phyloP scores from a whole-genome alignment of 2,329 filamentous ascomycete species.

The Cercospora brassicicola region DNA sequence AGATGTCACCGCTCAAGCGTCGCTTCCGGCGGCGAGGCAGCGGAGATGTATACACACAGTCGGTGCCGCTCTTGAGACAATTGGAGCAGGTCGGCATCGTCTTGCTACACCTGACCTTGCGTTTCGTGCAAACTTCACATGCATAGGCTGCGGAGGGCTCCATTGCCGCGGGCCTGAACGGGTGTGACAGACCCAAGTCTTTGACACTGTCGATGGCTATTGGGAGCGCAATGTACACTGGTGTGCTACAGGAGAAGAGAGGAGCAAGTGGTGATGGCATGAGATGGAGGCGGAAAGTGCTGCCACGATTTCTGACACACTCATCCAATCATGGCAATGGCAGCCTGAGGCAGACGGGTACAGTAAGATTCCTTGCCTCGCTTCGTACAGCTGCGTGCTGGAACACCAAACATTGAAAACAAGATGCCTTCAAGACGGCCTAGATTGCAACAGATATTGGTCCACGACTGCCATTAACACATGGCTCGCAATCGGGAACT shows the following conservation, averaged over 20 bases:
- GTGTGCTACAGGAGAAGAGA: not conserved
- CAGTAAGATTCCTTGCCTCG: not conserved
- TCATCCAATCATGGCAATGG: not conserved
- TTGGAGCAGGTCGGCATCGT: conserved; percentile 34
- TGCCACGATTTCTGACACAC: not conserved
- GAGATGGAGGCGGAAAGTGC: not conserved
- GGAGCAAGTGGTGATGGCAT: not conserved
- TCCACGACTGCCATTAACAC: not conserved
- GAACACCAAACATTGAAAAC: not conserved
- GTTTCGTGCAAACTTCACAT: conserved; percentile 37
- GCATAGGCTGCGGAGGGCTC: conserved; percentile 26
- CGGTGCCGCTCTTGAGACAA: conserved; percentile 39
- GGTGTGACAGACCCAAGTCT: not conserved
- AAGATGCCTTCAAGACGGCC: not conserved
- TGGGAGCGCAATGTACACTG: not conserved
- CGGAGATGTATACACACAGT: conserved; percentile 46
- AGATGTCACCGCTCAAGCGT: conserved; percentile 38
- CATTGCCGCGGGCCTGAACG: not conserved
- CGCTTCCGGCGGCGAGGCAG: conserved; percentile 44
- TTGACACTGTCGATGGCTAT: not conserved
- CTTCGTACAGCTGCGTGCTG: not conserved
- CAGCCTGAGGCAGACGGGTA: not conserved
- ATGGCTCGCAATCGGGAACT: not conserved
- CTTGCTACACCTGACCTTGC: conserved; percentile 45
- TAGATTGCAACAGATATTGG: not conserved